Evolutionary conservation across 2,329 filamentous ascomycete genomes (phyloP).

Genomic region (Aspergillus japonicus): DNA sequence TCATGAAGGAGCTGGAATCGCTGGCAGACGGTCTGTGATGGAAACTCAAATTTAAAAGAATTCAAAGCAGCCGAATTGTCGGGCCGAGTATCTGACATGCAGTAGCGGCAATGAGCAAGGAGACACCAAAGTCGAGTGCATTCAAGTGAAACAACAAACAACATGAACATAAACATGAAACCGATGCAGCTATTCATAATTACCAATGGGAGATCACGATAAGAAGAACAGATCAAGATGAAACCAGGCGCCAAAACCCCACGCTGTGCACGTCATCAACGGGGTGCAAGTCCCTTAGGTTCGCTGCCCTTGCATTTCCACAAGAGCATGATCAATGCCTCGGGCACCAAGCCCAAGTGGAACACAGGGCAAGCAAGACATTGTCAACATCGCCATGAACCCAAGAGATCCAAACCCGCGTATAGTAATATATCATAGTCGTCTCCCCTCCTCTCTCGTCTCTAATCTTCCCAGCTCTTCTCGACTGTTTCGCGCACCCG

Average conservation of each 20-base stretch:
- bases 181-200: constrained; percentile 25
- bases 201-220: constrained; percentile 9
- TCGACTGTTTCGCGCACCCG: constrained; percentile 94
- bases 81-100: constrained; percentile 2
- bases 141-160: constrained; percentile 17
- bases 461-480: constrained; percentile 96
- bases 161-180: not conserved
- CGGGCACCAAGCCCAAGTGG: not conserved
- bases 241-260: constrained; percentile 44
- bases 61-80: not conserved
- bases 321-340: constrained; percentile 6
- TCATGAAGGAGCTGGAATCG: not conserved
- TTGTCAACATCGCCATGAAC: constrained; percentile 8
- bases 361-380: constrained; percentile 12
- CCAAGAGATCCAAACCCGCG: constrained; percentile 11
- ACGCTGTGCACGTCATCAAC: constrained; percentile 42
- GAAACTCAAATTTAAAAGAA: not conserved
- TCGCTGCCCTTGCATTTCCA: constrained; percentile 11
- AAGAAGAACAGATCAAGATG: constrained; percentile 17
- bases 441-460: not conserved
- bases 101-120: not conserved
- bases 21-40: not conserved
- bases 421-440: not conserved
- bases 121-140: constrained; percentile 14
- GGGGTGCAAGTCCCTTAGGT: constrained; percentile 14